A percentile compares a stretch with the other conserved stretches of the same genome.
phyloP scores from a whole-genome alignment of 2,329 filamentous ascomycete species.

The Colletotrichum zoysiae region DNA sequence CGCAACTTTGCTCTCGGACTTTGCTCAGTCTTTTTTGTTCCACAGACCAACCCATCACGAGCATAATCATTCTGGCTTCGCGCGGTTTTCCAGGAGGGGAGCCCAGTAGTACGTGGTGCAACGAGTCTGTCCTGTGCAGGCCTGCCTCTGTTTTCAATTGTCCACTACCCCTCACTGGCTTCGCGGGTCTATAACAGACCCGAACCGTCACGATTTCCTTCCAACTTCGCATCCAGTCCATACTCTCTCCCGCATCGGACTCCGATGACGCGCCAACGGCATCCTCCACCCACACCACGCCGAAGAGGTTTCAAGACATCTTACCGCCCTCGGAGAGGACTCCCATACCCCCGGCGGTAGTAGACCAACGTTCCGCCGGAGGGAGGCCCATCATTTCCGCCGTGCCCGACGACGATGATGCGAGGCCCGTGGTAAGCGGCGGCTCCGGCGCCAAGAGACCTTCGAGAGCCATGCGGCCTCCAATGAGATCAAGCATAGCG shows the following conservation, averaged over 20 bases:
- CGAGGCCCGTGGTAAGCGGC: conserved; percentile 22
- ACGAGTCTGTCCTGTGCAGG: conserved; percentile 21
- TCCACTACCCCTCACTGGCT: conserved; percentile 46
- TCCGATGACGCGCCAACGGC: conserved; percentile 52
- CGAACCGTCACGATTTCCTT: conserved; percentile 63
- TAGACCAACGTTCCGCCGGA: conserved; percentile 44
- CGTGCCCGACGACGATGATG: conserved; percentile 48
- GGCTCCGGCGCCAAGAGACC: conserved; percentile 51
- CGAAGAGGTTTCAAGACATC: conserved; percentile 54
- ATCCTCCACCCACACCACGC: conserved; percentile 49
- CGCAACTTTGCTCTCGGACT: conserved; percentile 14
- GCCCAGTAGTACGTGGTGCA: conserved; percentile 31
- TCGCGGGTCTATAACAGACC: conserved; percentile 52
- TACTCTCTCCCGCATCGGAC: conserved; percentile 61
- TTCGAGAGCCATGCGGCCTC: conserved; percentile 59
- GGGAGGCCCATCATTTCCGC: conserved; percentile 40
- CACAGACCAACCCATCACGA: conserved; percentile 16
- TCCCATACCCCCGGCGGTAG: conserved; percentile 40
- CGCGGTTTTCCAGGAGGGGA: conserved; percentile 27
- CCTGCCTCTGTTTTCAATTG: conserved; percentile 12
- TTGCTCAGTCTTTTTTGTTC: conserved; percentile 36
- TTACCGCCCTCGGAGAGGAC: conserved; percentile 49
- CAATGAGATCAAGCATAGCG: conserved; percentile 83
- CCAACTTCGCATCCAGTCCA: conserved; percentile 64
- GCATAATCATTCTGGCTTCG: conserved; percentile 27